Evolutionary conservation across 148 eudicot species (phyloP).

Genomic region (Vaccinium darrowii): DNA sequence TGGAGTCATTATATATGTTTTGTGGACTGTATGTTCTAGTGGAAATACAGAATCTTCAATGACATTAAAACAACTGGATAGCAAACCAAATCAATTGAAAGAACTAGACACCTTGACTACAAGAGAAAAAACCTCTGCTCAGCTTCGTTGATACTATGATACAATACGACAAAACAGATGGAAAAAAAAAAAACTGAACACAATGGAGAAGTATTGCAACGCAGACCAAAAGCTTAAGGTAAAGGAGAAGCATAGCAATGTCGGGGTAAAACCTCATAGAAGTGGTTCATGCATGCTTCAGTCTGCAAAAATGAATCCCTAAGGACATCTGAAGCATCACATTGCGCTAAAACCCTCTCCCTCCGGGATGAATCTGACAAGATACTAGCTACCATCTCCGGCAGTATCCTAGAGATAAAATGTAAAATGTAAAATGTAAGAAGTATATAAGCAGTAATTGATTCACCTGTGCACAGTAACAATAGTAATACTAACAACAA

Average conservation of each 20-base stretch:
- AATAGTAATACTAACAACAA: neutral
- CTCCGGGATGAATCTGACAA: constrained; percentile 65
- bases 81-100: neutral
- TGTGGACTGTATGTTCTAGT: neutral
- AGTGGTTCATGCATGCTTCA: constrained; percentile 65
- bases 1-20: neutral
- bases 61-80: neutral
- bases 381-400: constrained; percentile 65
- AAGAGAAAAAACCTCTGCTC: neutral
- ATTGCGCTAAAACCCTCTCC: constrained; percentile 63
- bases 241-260: constrained; percentile 4
- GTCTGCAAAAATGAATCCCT: constrained; percentile 77
- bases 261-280: constrained; percentile 67
- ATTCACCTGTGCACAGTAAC: neutral
- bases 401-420: constrained; percentile 60
- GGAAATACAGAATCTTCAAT: neutral
- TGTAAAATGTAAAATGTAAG: neutral
- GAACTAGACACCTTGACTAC: neutral
- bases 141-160: neutral
- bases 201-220: constrained; percentile 5
- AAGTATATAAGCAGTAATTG: neutral
- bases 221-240: neutral
- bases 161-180: neutral
- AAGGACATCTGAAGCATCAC: constrained; percentile 87
- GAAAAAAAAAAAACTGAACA: neutral